Conservation (phyloP, 2,329 filamentous ascomycete genomes). For the Ophiostoma sp. region DNA sequence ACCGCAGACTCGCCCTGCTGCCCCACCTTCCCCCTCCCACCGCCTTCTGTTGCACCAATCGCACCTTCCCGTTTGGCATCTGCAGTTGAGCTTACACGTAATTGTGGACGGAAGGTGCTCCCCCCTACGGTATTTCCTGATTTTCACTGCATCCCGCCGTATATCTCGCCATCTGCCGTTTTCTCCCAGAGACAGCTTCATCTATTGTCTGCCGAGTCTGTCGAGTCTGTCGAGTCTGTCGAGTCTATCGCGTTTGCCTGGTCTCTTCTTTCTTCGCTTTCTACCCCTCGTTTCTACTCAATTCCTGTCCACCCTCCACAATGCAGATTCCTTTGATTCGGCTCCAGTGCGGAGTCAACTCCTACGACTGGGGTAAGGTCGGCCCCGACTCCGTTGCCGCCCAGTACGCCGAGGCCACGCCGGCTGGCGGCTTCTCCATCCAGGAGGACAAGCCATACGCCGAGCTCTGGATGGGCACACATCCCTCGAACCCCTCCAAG, state of each 20-base stretch:
- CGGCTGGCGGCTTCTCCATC: conserved; percentile 66
- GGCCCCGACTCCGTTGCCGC: conserved; percentile 83
- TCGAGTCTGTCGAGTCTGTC: too few species aligned
- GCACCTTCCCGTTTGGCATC: conserved; percentile 18
- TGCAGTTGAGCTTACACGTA: conserved; percentile 7
- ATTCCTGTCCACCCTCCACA: conserved; percentile 18
- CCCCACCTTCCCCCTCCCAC: conserved; percentile 11
- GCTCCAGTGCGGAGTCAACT: conserved; percentile 89
- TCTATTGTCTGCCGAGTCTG: too few species aligned
- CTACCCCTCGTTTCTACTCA: neutral
- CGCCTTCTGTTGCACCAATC: conserved; percentile 15
- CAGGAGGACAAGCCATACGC: conserved; percentile 84
- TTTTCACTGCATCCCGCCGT: neutral
- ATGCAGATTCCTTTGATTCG: conserved; percentile 79
- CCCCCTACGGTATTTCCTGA: conserved; percentile 3
- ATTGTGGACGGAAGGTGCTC: neutral
- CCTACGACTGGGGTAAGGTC: conserved; percentile 98
- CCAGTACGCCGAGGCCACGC: conserved; percentile 80
- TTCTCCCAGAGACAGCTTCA: neutral
- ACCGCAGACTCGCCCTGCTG: neutral
- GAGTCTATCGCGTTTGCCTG: too few species aligned
- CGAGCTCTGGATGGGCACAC: conserved; percentile 98
- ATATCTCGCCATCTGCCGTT: neutral
- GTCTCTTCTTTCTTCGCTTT: neutral
- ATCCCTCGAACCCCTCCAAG: conserved; percentile 90